These are phyloP conservation scores for Neohortaea acidophila DNA, from an alignment of 495 filamentous ascomycete species.

Conservation along the genomic window DNA sequence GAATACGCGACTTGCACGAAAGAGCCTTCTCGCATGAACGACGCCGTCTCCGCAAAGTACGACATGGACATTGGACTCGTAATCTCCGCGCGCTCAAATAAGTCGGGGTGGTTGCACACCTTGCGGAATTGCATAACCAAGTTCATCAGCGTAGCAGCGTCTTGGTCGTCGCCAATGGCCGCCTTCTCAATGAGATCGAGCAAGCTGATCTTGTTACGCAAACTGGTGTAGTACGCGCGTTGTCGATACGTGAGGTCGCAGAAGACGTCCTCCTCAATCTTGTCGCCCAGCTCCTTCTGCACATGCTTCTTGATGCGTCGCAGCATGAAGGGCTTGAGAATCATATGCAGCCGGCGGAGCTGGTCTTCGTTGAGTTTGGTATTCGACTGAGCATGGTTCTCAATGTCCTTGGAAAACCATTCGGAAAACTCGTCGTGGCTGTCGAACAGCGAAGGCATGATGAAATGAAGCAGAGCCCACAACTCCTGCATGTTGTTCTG, in stretches of 20 bases:
- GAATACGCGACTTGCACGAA: conserved; percentile 75
- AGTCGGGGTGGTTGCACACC: conserved; percentile 95
- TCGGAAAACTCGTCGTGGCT: conserved; percentile 99
- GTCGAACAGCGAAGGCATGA: conserved; percentile 97
- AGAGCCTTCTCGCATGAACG: conserved; percentile 76
- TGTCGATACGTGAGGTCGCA: conserved; percentile 96
- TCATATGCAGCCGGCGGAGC: conserved; percentile 92
- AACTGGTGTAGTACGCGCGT: conserved; percentile 77
- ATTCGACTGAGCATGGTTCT: conserved; percentile 95
- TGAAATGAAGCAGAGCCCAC: conserved; percentile 95
- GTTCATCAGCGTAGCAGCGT: conserved; percentile 94
- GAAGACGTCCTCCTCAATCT: conserved; percentile 92
- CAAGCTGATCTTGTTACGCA: conserved; percentile 93
- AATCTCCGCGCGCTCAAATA: conserved; percentile 89
- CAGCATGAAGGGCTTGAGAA: conserved; percentile 97
- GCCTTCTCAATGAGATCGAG: conserved; percentile 98
- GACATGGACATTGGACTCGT: conserved; percentile 68
- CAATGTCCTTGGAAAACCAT: conserved; percentile 99
- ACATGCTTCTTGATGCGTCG: conserved; percentile 98
- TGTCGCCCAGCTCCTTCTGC: conserved; percentile 95
- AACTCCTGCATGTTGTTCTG: conserved; percentile 99
- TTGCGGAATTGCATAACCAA: conserved; percentile 99
- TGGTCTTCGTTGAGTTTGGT: conserved; percentile 98
- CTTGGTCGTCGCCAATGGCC: conserved; percentile 81
- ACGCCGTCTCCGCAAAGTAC: conserved; percentile 83